Percentiles rank a stretch among this genome's conserved stretches.
phyloP scores from a whole-genome alignment of 2,329 filamentous ascomycete genomes.

The Lasiodiplodia theobromae region DNA sequence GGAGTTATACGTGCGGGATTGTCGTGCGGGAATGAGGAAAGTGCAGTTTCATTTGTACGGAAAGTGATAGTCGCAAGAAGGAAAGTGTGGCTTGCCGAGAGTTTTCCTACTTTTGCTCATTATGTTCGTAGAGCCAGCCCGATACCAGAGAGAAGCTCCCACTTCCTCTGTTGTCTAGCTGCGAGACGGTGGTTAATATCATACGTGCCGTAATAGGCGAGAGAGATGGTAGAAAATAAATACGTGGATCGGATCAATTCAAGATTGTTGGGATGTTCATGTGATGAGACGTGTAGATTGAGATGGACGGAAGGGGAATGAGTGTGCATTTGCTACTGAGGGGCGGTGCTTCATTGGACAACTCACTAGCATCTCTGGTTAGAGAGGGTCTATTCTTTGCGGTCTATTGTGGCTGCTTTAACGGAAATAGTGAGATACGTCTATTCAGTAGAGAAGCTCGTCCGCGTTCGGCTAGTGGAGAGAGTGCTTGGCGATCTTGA shows the following conservation, averaged over 20 bases:
- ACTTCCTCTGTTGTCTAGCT: not conserved
- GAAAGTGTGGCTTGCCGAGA: not conserved
- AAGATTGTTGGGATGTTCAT: not conserved
- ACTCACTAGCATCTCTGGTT: too few species aligned
- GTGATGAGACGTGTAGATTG: not conserved
- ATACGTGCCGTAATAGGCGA: not conserved
- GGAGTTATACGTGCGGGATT: not conserved
- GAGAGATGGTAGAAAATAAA: not conserved
- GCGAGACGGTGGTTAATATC: not conserved
- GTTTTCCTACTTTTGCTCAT: not conserved
- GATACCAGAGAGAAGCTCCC: not conserved
- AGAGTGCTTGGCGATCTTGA: too few species aligned
- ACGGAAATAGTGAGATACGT: too few species aligned
- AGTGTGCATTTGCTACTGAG: not conserved
- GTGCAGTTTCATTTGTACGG: not conserved
- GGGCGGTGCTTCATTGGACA: too few species aligned
- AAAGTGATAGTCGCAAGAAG: not conserved
- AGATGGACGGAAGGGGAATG: not conserved
- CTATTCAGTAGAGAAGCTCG: too few species aligned
- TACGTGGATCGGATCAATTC: not conserved
- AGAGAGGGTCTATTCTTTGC: too few species aligned
- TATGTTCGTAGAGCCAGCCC: not conserved
- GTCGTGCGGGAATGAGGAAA: not conserved
- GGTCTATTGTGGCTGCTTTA: too few species aligned
- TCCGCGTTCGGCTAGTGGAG: too few species aligned